Base-by-base conservation (phyloP, 495 filamentous ascomycete species). In the Penicillium waksmanii region DNA sequence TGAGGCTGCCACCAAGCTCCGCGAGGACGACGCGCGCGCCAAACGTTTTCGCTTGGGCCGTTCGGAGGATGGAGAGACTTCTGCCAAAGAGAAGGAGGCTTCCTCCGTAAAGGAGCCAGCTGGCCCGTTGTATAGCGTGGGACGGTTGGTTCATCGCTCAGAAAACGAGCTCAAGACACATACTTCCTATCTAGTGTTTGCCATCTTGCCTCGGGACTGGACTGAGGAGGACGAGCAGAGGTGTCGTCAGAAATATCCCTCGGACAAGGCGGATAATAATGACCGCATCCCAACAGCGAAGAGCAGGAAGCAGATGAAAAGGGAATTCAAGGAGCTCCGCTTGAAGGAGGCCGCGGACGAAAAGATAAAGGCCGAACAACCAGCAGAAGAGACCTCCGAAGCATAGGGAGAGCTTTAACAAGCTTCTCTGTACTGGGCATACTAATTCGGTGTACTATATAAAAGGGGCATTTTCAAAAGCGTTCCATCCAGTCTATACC, bases 171-270 rank as follows among this genome's bases (percentile, higher is more conserved):
- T 97, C 33, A 97, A 96, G 82, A 93, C 86, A 10, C 95, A 99
- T 73, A 99, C 95, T 0, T 92, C 87, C 12, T 99, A 98, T 72
- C 81, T 99, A 15, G 89, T 96, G 6, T 98, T 99, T 82, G 95
- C 96, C 2, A 76, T 95, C 5, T 74, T 99, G 53, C 96, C 96
- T 12, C 78, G 85, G 51, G 88, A 89, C 53, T 98, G 95, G 96
- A 86, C 77, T 0, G 88, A 85, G 50, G 90, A 89, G 62, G 89
- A 96, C 65, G 95, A 99, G 74, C 77, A 80, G n/a, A 79, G 74
- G 15, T 89, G 86, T 31, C 72, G 75, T 47, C 81, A 77, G 57
- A 82, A 78, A 58, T 94, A 88, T 82, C 80, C 84, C 3, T 77
- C 85, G 9, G 62, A 71, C n/a, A 63, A 57, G 50, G 27, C 74